phyloP scores from a whole-genome alignment of 1,284 basidiomycete genomes.

The Trametes versicolor region DNA sequence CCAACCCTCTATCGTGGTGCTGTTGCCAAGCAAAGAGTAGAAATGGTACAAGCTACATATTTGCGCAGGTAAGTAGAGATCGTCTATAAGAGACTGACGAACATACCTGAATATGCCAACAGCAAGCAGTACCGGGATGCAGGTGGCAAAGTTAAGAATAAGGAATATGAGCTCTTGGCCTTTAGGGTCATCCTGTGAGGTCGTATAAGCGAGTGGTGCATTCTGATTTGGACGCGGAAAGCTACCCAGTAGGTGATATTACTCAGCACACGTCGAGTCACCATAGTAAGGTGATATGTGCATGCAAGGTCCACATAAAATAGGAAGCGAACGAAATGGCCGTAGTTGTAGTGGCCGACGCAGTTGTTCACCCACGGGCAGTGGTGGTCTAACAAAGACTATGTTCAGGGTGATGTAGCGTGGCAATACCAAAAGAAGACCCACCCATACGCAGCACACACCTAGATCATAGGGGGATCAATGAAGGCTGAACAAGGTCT shows the following conservation, averaged over 20 bases:
- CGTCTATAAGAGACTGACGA: not conserved
- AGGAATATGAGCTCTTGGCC: conserved; percentile 83
- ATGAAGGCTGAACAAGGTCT: not conserved
- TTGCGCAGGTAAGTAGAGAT: conserved; percentile 1
- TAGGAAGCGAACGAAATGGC: conserved; percentile 92
- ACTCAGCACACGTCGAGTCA: conserved; percentile 68
- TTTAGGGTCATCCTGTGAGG: conserved; percentile 72
- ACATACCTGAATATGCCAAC: conserved; percentile 87
- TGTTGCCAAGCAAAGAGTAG: conserved; percentile 82
- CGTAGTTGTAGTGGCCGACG: conserved; percentile 90
- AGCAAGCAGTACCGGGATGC: conserved; percentile 85
- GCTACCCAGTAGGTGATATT: conserved; percentile 68
- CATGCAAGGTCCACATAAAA: conserved; percentile 93
- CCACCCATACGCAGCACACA: conserved; percentile 86
- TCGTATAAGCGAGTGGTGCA: not conserved
- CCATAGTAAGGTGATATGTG: conserved; percentile 83
- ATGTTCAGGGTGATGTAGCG: not conserved
- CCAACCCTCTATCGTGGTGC: conserved; percentile 97
- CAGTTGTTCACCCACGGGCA: conserved; percentile 94
- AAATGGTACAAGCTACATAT: conserved; percentile 78
- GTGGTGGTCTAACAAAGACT: conserved; percentile 76
- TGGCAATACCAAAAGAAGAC: conserved; percentile 24
- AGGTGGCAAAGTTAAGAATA: conserved; percentile 88
- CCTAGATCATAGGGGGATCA: conserved; percentile 48
- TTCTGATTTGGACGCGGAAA: conserved; percentile 14